phyloP scores from a whole-genome alignment of 2,329 filamentous ascomycete species.

The Neodidymelliopsis sp. region DNA sequence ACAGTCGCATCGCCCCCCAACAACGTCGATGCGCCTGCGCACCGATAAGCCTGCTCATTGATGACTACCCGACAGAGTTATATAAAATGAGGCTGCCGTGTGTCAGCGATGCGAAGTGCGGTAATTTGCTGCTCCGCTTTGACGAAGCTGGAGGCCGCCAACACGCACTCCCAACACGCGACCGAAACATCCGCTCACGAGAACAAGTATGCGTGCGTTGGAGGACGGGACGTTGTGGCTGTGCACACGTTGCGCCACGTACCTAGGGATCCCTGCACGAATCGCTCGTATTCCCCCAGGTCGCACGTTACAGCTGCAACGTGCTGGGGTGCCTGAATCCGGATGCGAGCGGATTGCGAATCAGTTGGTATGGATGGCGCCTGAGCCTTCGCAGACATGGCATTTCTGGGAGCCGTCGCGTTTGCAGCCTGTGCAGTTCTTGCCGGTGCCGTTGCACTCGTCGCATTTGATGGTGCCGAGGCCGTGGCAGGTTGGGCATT shows the following conservation, averaged over 20 bases:
- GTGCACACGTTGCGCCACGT: conserved; percentile 14
- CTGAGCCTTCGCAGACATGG: conserved; percentile 44
- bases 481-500: conserved; percentile 45
- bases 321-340: conserved; percentile 7
- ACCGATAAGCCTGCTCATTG: conserved; percentile 12
- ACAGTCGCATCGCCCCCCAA: not conserved
- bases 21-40: conserved; percentile 24
- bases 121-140: not conserved
- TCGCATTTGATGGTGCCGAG: conserved; percentile 46
- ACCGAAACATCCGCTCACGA: too few relatives aligned
- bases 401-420: conserved; percentile 37
- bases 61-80: not conserved
- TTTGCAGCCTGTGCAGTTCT: conserved; percentile 39
- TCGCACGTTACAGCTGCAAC: conserved; percentile 15
- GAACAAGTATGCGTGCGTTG: not conserved
- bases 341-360: conserved; percentile 10
- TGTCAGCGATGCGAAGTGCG: conserved; percentile 3
- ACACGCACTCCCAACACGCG: too few relatives aligned
- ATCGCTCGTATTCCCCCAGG: conserved; percentile 17
- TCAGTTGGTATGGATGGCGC: conserved; percentile 44
- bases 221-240: conserved; percentile 3
- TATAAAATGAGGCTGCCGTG: not conserved
- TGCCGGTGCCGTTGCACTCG: conserved; percentile 39
- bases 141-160: not conserved
- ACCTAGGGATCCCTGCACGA: conserved; percentile 27